Percentiles rank a stretch among this genome's conserved stretches.
These are phyloP conservation scores for Lactifluus hygrophoroides DNA, from an alignment of 768 basidiomycete genomes.

Conservation along the genomic window DNA sequence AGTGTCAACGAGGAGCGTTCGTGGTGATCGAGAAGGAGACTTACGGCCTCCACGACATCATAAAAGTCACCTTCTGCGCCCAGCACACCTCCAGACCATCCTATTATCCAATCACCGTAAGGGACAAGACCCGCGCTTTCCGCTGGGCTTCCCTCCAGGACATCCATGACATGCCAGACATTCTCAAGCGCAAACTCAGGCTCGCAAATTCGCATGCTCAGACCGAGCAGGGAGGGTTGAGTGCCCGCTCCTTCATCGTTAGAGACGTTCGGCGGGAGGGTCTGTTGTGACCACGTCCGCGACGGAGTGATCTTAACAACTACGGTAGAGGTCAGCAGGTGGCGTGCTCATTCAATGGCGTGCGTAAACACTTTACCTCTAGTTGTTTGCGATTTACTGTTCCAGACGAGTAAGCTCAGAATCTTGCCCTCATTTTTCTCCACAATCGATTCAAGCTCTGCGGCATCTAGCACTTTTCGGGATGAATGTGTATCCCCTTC, in stretches of 20 bases:
- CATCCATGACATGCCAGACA: slow-evolving; percentile 98
- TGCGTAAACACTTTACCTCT: slow-evolving; percentile 43
- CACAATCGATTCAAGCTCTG: slow-evolving; percentile 70
- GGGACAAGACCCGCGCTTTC: slow-evolving; percentile 96
- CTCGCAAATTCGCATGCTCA: slow-evolving; percentile 90
- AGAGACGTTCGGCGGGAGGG: slow-evolving; percentile 31
- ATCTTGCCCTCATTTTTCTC: slow-evolving; percentile 68
- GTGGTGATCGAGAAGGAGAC: slow-evolving; percentile 25
- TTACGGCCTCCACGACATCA: slow-evolving; percentile 84
- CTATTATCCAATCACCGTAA: slow-evolving; percentile 71
- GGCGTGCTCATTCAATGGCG: neutral
- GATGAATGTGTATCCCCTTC: slow-evolving; percentile 55
- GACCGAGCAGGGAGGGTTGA: slow-evolving; percentile 86
- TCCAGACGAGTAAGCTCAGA: slow-evolving; percentile 75
- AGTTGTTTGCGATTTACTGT: slow-evolving; percentile 63
- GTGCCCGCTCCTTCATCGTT: slow-evolving; percentile 35
- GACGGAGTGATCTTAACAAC: slow-evolving; percentile 84
- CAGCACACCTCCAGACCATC: slow-evolving; percentile 92
- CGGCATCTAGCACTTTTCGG: slow-evolving; percentile 52
- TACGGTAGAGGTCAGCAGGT: slow-evolving; percentile 27
- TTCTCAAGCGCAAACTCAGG: slow-evolving; percentile 84
- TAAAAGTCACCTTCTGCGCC: slow-evolving; percentile 94
- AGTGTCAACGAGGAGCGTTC: neutral
- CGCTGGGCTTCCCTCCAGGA: slow-evolving; percentile 91
- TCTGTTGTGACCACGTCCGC: slow-evolving; percentile 61